Conservation (phyloP, 2,329 filamentous ascomycete species). For the Talaromyces sp. region DNA sequence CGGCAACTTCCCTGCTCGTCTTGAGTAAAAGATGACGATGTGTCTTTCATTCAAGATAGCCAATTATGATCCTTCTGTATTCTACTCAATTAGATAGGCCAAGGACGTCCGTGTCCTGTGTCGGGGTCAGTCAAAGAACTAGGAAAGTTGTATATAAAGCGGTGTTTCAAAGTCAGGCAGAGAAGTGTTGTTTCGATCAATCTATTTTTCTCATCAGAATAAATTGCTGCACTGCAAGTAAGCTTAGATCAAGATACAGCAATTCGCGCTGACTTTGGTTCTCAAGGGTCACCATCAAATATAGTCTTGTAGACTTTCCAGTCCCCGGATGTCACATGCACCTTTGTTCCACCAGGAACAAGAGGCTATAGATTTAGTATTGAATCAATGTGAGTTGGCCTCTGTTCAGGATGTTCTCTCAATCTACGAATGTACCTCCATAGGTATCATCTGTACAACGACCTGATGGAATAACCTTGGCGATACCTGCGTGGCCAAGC, state of each 20-base stretch:
- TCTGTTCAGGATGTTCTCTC: not conserved
- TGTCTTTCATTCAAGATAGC: conserved; percentile 24
- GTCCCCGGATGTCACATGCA: not conserved
- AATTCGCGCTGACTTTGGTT: too few relatives aligned
- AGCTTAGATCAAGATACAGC: not conserved
- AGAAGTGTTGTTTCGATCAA: conserved; percentile 5
- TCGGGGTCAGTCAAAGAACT: conserved; percentile 22
- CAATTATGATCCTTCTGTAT: conserved; percentile 35
- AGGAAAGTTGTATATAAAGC: conserved; percentile 34
- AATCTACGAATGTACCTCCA: not conserved
- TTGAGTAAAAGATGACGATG: conserved; percentile 37
- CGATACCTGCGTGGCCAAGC: not conserved
- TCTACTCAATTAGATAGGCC: conserved; percentile 32
- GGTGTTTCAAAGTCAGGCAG: conserved; percentile 13
- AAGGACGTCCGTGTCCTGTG: conserved; percentile 26
- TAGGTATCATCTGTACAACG: not conserved
- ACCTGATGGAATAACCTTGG: not conserved
- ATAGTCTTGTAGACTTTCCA: not conserved
- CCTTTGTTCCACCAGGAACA: not conserved
- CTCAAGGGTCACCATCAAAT: too few relatives aligned
- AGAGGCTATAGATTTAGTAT: too few relatives aligned
- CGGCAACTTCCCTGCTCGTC: conserved; percentile 54
- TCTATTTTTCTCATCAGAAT: not conserved
- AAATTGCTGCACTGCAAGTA: not conserved
- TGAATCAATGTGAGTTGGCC: not conserved